These are phyloP conservation scores for Arabidopsis suecica DNA, from an alignment of 345 rosid genomes.

Conservation along the genomic window DNA sequence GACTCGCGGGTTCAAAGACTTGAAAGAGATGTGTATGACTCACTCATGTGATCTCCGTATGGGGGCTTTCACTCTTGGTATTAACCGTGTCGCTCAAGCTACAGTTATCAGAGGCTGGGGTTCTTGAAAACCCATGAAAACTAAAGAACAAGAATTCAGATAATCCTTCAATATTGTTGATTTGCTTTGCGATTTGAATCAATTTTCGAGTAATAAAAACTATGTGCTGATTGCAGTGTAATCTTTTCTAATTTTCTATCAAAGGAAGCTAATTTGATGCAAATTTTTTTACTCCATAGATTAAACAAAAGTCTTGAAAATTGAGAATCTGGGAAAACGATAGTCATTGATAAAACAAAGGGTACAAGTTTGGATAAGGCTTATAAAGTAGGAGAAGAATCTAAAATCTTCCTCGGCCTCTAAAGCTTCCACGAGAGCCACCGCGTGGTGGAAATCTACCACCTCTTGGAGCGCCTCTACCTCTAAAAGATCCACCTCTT, in stretches of 20 bases:
- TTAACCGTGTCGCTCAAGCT: slow-evolving; percentile 92
- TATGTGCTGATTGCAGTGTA: background rate
- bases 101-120: slow-evolving; percentile 93
- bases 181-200: slow-evolving; percentile 19
- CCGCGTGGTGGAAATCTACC: slow-evolving; percentile 74
- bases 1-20: slow-evolving; percentile 76
- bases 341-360: slow-evolving; percentile 25
- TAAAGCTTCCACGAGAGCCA: slow-evolving; percentile 77
- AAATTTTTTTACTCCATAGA: slow-evolving; percentile 12
- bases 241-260: background rate
- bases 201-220: background rate
- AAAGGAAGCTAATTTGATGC: background rate
- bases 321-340: slow-evolving; percentile 25
- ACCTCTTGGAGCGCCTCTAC: slow-evolving; percentile 77
- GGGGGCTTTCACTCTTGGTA: slow-evolving; percentile 99
- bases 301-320: slow-evolving; percentile 4
- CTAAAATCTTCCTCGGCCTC: slow-evolving; percentile 81
- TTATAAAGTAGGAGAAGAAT: slow-evolving; percentile 22
- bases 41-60: slow-evolving; percentile 90
- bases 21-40: slow-evolving; percentile 85
- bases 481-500: slow-evolving; percentile 51
- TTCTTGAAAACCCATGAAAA: slow-evolving; percentile 49
- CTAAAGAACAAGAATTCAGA: background rate
- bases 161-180: background rate
- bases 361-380: slow-evolving; percentile 24